Percentiles rank a stretch among this genome's conserved stretches.
These are phyloP conservation scores for Jaltomata sinuosa DNA, from an alignment of 257 asterid species.

Conservation along the genomic window DNA sequence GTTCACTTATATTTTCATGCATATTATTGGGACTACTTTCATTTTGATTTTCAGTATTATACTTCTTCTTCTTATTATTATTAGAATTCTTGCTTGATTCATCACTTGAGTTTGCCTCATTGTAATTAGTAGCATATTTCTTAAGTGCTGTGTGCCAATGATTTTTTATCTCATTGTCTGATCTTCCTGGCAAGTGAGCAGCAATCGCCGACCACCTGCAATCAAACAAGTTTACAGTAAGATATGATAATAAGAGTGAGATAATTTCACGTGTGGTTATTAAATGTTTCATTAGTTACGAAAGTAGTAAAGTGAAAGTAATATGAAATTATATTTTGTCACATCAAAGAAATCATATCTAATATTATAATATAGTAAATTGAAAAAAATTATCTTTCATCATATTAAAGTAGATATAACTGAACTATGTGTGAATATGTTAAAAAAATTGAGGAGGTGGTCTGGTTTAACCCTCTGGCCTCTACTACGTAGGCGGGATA, in stretches of 20 bases:
- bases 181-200: background rate
- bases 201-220: background rate
- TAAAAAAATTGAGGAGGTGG: background rate
- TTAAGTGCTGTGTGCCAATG: background rate
- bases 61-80: background rate
- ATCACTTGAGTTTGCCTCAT: background rate
- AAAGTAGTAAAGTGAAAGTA: background rate
- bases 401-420: background rate
- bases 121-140: background rate
- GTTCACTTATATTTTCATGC: background rate
- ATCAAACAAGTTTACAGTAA: background rate
- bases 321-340: background rate
- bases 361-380: background rate
- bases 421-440: background rate
- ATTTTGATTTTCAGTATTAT: background rate
- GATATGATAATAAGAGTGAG: too few species aligned
- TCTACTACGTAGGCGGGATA: too few species aligned
- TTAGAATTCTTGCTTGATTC: too few species aligned
- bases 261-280: background rate
- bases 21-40: background rate
- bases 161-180: conserved; percentile 3
- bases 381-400: too few species aligned
- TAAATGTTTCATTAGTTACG: background rate
- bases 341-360: background rate
- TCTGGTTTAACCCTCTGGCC: background rate